Conservation (phyloP, 2,329 filamentous ascomycete species). For the Aspergillus terreus region DNA sequence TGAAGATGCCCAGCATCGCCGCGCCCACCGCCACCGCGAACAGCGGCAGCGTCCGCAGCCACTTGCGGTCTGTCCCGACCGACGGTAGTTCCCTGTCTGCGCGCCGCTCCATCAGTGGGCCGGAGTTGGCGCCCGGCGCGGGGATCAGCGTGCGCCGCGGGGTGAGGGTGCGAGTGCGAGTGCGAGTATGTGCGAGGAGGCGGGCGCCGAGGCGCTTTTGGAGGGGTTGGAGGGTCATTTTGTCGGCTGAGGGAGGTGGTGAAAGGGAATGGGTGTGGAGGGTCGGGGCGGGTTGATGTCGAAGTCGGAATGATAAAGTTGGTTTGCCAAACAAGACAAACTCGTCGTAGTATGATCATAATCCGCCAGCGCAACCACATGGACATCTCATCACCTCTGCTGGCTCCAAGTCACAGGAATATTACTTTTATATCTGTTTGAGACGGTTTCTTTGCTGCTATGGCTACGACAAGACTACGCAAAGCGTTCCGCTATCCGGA, state of each 20-base stretch:
- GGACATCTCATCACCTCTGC: neutral
- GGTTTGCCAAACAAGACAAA: conserved; percentile 17
- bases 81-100: conserved; percentile 51
- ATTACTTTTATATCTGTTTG: no score
- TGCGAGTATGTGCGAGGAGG: conserved; percentile 11
- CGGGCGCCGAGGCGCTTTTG: conserved; percentile 17
- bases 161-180: conserved; percentile 6
- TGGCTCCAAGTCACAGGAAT: no score
- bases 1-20: conserved; percentile 87
- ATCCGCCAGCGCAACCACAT: neutral
- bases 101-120: conserved; percentile 51
- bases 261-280: neutral
- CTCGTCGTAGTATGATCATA: neutral
- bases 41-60: conserved; percentile 72
- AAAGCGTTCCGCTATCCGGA: conserved; percentile 73
- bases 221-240: conserved; percentile 15
- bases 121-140: conserved; percentile 48
- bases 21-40: conserved; percentile 70
- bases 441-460: conserved; percentile 15
- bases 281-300: no score
- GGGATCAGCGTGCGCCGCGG: conserved; percentile 46
- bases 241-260: neutral
- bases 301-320: neutral
- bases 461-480: conserved; percentile 63
- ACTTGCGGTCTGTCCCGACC: conserved; percentile 51